Conservation (phyloP, 495 filamentous ascomycete species). For the Tuber magnatum region DNA sequence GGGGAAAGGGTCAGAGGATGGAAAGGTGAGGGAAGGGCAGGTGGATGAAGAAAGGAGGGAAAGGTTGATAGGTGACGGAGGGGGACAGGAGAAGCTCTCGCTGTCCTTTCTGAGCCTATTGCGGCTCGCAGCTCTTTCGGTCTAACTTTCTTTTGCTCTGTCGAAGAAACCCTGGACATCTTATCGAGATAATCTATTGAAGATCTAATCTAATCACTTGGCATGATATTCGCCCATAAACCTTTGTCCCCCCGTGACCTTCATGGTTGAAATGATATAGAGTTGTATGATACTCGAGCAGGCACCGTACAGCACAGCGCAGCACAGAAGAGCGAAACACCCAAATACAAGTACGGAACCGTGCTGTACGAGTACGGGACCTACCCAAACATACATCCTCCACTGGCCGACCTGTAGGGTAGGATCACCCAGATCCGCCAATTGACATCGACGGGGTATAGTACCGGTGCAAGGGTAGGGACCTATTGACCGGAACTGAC, state of each 20-base stretch:
- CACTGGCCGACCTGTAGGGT: no score
- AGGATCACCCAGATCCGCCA: no score
- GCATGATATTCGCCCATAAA: neutral
- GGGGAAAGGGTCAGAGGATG: neutral
- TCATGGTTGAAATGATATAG: no score
- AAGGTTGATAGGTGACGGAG: neutral
- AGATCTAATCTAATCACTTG: neutral
- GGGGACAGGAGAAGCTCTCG: slow-evolving; percentile 1
- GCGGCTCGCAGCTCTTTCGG: neutral
- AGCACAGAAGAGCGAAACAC: no score
- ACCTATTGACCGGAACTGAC: no score
- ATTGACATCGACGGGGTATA: no score
- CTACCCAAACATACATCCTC: neutral
- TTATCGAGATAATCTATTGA: neutral
- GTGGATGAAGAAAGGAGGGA: neutral
- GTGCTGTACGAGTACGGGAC: no score
- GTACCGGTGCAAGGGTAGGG: no score
- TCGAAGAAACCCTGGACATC: neutral
- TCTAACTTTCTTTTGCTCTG: neutral
- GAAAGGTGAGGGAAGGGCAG: neutral
- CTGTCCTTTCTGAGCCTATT: neutral
- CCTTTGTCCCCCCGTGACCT: neutral
- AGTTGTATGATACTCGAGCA: no score
- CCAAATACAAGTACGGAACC: no score
- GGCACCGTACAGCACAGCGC: no score